Percentiles rank a stretch among this genome's conserved stretches.
phyloP scores from a whole-genome alignment of 2,329 filamentous ascomycete genomes.

The Talaromyces sp. region DNA sequence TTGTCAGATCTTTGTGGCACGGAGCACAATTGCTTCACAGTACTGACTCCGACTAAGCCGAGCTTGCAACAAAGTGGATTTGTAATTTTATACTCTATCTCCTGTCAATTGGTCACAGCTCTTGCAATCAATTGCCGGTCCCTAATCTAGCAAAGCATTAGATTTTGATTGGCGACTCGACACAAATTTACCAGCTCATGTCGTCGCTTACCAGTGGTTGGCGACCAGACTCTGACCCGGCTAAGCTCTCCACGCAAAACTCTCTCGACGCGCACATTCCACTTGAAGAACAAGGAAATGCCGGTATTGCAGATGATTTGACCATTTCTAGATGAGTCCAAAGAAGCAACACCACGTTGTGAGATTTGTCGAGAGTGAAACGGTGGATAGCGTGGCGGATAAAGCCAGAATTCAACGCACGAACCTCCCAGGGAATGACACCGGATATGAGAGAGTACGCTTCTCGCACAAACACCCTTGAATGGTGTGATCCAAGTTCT shows the following conservation, averaged over 20 bases:
- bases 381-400: not conserved
- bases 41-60: too few species aligned
- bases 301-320: not conserved
- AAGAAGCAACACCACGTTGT: not conserved
- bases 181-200: not conserved
- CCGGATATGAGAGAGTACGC: too few species aligned
- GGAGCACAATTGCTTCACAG: too few species aligned
- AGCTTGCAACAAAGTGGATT: too few species aligned
- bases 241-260: not conserved
- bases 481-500: not conserved
- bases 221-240: not conserved
- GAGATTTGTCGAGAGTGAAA: not conserved
- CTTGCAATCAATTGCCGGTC: not conserved
- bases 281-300: not conserved
- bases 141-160: not conserved
- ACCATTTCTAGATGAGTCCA: not conserved
- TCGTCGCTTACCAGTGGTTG: not conserved
- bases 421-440: not conserved
- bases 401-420: not conserved
- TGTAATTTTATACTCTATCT: too few species aligned
- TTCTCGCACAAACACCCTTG: not conserved
- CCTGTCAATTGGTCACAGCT: not conserved
- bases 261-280: not conserved
- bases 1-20: too few species aligned
- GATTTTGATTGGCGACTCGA: not conserved